Conservation (phyloP, 2,329 filamentous ascomycete genomes). For the Ophiostoma novo-ulmi region DNA sequence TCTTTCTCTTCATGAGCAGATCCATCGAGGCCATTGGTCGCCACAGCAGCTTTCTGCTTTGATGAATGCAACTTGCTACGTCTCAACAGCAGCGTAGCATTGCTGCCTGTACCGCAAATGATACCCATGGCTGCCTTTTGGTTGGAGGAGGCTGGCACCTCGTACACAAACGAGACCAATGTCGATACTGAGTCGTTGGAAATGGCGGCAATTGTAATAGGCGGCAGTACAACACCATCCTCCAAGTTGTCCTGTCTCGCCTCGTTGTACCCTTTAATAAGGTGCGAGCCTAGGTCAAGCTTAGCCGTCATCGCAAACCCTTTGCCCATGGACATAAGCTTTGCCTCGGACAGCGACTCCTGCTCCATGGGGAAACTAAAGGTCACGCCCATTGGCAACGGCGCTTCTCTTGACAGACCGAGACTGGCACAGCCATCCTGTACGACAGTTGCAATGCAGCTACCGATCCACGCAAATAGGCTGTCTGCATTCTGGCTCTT, state of each 20-base stretch:
- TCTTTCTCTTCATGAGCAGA: background rate
- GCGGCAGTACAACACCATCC: constrained; percentile 46
- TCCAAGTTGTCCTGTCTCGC: constrained; percentile 33
- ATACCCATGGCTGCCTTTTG: constrained; percentile 71
- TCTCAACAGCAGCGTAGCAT: constrained; percentile 71
- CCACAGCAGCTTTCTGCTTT: constrained; percentile 49
- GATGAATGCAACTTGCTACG: constrained; percentile 54
- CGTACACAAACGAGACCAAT: constrained; percentile 69
- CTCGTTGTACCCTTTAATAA: constrained; percentile 54
- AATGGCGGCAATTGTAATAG: constrained; percentile 67
- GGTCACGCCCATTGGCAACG: constrained; percentile 61
- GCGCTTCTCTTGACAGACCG: constrained; percentile 39
- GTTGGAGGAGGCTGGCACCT: constrained; percentile 54
- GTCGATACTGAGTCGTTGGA: constrained; percentile 79
- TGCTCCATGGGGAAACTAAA: constrained; percentile 69
- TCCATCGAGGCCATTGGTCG: constrained; percentile 41
- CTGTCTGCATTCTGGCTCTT: constrained; percentile 70
- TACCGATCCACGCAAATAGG: constrained; percentile 76
- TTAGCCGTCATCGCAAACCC: constrained; percentile 60
- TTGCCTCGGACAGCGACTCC: constrained; percentile 56
- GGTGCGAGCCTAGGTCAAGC: constrained; percentile 55
- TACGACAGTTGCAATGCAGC: constrained; percentile 69
- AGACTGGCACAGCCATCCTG: constrained; percentile 48
- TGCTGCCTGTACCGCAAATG: constrained; percentile 76
- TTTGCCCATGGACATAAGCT: constrained; percentile 64